Base-by-base conservation (phyloP, 305 asterid genomes). In the Andrographis paniculata region DNA sequence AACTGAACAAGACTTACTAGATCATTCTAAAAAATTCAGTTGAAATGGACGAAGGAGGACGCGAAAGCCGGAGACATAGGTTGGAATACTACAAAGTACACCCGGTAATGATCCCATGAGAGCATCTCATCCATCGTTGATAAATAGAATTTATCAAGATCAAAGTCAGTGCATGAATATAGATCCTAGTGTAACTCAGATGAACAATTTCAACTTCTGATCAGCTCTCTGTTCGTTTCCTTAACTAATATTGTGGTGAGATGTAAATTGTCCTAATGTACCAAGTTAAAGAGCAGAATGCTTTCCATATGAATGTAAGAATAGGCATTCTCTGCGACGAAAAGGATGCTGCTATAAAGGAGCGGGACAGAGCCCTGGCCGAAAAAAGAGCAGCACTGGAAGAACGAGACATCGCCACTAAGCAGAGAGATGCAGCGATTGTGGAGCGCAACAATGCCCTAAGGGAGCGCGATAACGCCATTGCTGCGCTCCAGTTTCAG, bases 281-380 rank as follows among this genome's bases (percentile, higher is more conserved):
- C 51, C 95, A 75, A 55, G 48, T 58, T 30, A 71, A 64, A 69
- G 93, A 84, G 44, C 83, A 70, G 38, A 75, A 65, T 27, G 63
- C 70, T 43, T 59, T 54, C 36, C 53, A 69, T 11, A 72, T 76
- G 79, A 66, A 66, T 52, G 53, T 69, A 47, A 84, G 70, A 70
- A 62, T 82, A 46, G 39, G 52, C 42, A 61, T 67, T 68, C 63
- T 84, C 53, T 67, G 48, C n/a, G 38, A 3, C n/a, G 38, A 33
- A 14, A 33, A 14, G 11, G 38, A 33, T 33, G 38, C 38, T 33
- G 38, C 38, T 4, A 33, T 33, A 5, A 5, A 33, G 38, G 38
- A 33, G 30, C n/a, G 38, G 12, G 11, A 33, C 38, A 4, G 6
- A 33, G 38, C 38, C 3, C 4, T 33, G 4, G 4, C 7, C 2